phyloP scores from a whole-genome alignment of 2,329 filamentous ascomycete species.

The Aspergillus fumigatus region DNA sequence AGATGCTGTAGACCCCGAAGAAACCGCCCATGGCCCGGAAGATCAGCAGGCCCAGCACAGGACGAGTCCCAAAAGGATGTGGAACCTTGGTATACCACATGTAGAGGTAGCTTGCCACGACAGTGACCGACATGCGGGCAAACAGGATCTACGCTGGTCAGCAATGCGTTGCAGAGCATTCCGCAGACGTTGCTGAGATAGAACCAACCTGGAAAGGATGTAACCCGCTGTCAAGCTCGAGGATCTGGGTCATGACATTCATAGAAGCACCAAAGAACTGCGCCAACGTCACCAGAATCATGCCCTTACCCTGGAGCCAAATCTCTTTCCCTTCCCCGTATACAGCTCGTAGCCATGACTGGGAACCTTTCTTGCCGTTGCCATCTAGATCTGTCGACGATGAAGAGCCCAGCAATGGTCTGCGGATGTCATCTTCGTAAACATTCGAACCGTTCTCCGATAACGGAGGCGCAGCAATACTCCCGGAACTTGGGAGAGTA shows the following conservation, averaged over 20 bases:
- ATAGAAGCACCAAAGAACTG: conserved; percentile 81
- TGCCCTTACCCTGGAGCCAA: conserved; percentile 66
- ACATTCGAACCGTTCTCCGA: neutral
- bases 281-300: conserved; percentile 66
- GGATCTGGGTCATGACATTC: conserved; percentile 73
- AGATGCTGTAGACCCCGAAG: conserved; percentile 77
- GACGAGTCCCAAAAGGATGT: conserved; percentile 62
- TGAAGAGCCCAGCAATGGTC: neutral
- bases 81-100: conserved; percentile 68
- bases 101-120: conserved; percentile 61
- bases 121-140: conserved; percentile 70
- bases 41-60: conserved; percentile 64
- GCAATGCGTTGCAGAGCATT: neutral
- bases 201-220: conserved; percentile 66
- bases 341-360: neutral
- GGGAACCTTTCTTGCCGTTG: neutral
- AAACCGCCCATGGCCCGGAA: conserved; percentile 66
- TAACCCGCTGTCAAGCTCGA: conserved; percentile 68
- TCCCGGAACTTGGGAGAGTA: neutral
- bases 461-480: neutral
- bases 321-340: conserved; percentile 1
- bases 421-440: neutral
- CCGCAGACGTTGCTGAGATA: neutral
- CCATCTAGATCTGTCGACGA: neutral
- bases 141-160: conserved; percentile 61